Evolutionary conservation across 768 basidiomycete species (phyloP).

Genomic region (Atractiella rhizophila): DNA sequence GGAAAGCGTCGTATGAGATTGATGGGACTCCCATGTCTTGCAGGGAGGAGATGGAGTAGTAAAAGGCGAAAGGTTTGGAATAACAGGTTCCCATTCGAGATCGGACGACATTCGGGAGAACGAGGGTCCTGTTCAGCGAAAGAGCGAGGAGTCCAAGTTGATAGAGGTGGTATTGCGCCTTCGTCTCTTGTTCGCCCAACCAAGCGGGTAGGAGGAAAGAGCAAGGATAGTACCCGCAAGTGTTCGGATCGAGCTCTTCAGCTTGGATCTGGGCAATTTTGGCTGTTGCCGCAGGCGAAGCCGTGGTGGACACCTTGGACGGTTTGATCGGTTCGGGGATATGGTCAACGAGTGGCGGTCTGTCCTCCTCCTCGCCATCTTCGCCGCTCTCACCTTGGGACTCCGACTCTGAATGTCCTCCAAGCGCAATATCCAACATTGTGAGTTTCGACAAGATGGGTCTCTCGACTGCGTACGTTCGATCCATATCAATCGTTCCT

Average conservation of each 20-base stretch:
- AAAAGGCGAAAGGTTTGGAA: slow-evolving; percentile 28
- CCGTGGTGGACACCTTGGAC: too few species aligned
- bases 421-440: too few species aligned
- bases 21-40: slow-evolving; percentile 20
- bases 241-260: slow-evolving; percentile 5
- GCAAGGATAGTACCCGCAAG: slow-evolving; percentile 2
- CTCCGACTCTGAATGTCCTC: too few species aligned
- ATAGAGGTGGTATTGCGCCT: slow-evolving; percentile 32
- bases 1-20: slow-evolving; percentile 24
- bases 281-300: background rate
- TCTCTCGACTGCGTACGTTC: too few species aligned
- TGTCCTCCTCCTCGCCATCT: background rate
- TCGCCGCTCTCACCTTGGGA: too few species aligned
- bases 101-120: slow-evolving; percentile 37
- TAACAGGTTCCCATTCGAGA: slow-evolving; percentile 33
- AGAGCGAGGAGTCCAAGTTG: slow-evolving; percentile 31
- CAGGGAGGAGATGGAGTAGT: slow-evolving; percentile 23
- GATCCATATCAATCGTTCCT: too few species aligned
- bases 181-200: slow-evolving; percentile 33
- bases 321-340: slow-evolving; percentile 7
- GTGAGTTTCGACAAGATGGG: too few species aligned
- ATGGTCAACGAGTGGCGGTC: slow-evolving; percentile 7
- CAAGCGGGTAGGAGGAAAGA: slow-evolving; percentile 10
- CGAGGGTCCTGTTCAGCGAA: slow-evolving; percentile 31
- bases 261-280: slow-evolving; percentile 1